phyloP scores from a whole-genome alignment of 176 grass and related monocot species.

The Cymbopogon citratus region DNA sequence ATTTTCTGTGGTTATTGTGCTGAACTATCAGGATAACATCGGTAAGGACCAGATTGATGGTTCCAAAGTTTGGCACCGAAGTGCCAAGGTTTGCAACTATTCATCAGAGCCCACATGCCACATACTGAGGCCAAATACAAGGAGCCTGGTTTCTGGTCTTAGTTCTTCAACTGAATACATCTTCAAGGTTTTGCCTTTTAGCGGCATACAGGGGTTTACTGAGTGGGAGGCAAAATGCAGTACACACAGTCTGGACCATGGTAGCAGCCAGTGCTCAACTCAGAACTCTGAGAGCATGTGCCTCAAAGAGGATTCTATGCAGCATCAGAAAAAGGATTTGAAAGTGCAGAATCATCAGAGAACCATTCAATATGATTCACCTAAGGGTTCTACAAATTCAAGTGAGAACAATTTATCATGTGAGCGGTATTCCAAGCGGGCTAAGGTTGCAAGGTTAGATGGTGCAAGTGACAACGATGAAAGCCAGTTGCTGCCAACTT shows the following conservation, averaged over 20 bases:
- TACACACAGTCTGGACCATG: constrained; percentile 48
- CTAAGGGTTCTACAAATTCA: constrained; percentile 78
- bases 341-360: constrained; percentile 32
- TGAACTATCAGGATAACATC: constrained; percentile 44
- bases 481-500: constrained; percentile 44
- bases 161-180: constrained; percentile 67
- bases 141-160: constrained; percentile 56
- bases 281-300: constrained; percentile 49
- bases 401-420: constrained; percentile 61
- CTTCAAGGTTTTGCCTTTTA: constrained; percentile 67
- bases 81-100: constrained; percentile 39
- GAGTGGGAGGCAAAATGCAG: constrained; percentile 58
- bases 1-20: constrained; percentile 53
- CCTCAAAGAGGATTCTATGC: constrained; percentile 32
- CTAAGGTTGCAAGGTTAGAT: constrained; percentile 43
- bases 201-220: constrained; percentile 40
- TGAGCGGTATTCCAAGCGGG: constrained; percentile 39
- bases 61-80: constrained; percentile 68
- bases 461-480: constrained; percentile 50
- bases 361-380: constrained; percentile 57
- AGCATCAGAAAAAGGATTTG: constrained; percentile 37
- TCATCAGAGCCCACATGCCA: constrained; percentile 59
- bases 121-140: constrained; percentile 54
- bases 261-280: constrained; percentile 51
- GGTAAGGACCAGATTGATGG: constrained; percentile 54